These are phyloP conservation scores for carrot (Daucus carota) DNA, from an alignment of 129 eudicot species.

Conservation along the genomic window DH1_v3.0 NC_030383.2:8454001-8454500, in stretches of 20 bases:
- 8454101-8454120: no score
- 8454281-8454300: conserved; percentile 21
- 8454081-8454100: no score
- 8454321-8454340: conserved; percentile 84
- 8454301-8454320: conserved; percentile 90
- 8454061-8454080: no score
- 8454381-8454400: conserved; percentile 88
- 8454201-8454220: background rate
- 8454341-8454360: conserved; percentile 83
- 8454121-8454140: background rate
- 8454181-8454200: background rate
- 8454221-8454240: background rate
- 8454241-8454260: background rate
- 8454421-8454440: conserved; percentile 72
- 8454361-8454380: conserved; percentile 67
- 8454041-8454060: no score
- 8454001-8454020: no score
- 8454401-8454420: conserved; percentile 86
- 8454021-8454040: no score
- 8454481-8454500: conserved; percentile 51
- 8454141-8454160: background rate
- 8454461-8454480: conserved; percentile 75
- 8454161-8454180: background rate
- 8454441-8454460: conserved; percentile 62
- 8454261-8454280: background rate